Base-by-base conservation (phyloP, 2,329 filamentous ascomycete genomes). In the Botrytis galanthina region DNA sequence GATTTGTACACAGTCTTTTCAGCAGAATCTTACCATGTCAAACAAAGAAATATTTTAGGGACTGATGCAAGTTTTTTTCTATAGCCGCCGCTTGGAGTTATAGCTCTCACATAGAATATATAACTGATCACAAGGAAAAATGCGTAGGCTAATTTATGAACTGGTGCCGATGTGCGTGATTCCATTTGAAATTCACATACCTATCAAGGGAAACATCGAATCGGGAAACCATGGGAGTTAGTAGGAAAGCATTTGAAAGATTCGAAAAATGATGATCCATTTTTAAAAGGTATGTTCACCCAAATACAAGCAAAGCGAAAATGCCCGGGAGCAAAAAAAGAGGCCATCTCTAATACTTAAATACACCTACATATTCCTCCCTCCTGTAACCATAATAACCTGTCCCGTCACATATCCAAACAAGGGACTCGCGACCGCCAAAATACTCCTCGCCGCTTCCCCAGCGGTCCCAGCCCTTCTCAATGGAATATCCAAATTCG, bases 351-450 rank as follows among this genome's bases (percentile, higher is more conserved):
- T 35, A 57, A 1, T 16, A n/a, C 0, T 14, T 32, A 29, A 9
- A 57, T 0, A 18, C 32, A 59, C 22, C 72, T 79, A 90, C 85
- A 89, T 89, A 76, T 89, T 89, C 73, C 88, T 85, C 3, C 94
- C 93, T 22, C 93, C 94, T 8, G 93, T 96, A 70, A 96, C 93
- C 84, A 91, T 93, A 77, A 97, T 92, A 0, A 93, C 95, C 87
- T 97, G 93, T 0, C 94, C 94, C 75, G 88, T 91, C 6, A 97
- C 93, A 84, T 97, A 97, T 59, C 90, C 90, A 79, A 96, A 94
- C 80, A 95, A 82, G 42, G 94, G 94, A 80, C 93, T 95, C 3
- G 91, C 92, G 42, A 96, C 90, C 10, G 91, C 93, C 81, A 97
- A 80, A 70, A 97, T 89, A 54, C 90, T 89, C 74, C 89, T 89